Evolutionary conservation across 805 yeast species (phyloP).

Genomic region (Hanseniaspora pseudoguilliermondii): DNA sequence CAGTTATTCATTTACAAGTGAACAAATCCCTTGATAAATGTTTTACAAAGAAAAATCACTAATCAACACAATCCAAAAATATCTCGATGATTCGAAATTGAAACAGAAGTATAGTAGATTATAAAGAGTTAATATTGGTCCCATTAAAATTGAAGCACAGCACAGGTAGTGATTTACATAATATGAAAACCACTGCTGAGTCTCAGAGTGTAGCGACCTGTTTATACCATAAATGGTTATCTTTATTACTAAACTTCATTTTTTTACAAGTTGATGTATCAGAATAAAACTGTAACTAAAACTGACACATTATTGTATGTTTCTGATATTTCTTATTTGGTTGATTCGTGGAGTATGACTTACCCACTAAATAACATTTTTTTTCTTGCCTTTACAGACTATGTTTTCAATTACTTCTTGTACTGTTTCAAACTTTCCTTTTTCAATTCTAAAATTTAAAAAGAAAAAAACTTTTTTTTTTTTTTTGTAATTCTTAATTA

Average conservation of each 20-base stretch:
- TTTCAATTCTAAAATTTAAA: background rate
- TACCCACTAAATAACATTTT: too few species aligned
- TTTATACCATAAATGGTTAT: conserved; percentile 7
- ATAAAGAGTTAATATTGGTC: conserved; percentile 46
- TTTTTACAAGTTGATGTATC: background rate
- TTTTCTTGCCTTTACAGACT: too few species aligned
- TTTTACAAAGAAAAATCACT: conserved; percentile 8
- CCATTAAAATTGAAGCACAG: conserved; percentile 79
- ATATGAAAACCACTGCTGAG: conserved; percentile 32
- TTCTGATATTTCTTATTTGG: background rate
- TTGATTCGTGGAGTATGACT: too few species aligned
- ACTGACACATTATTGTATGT: background rate
- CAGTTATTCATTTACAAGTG: conserved; percentile 20
- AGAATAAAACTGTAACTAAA: background rate
- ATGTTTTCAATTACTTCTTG: background rate
- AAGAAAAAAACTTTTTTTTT: background rate
- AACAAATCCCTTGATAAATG: conserved; percentile 36
- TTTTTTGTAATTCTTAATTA: conserved; percentile 9
- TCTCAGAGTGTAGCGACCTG: conserved; percentile 94
- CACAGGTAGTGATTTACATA: conserved; percentile 29
- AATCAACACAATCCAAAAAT: conserved; percentile 34
- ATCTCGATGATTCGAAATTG: conserved; percentile 34
- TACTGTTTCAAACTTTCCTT: background rate
- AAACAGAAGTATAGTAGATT: background rate
- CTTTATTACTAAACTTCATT: background rate